phyloP scores from a whole-genome alignment of 352 stramenopile species.

The Globisporangium carolinianum region DNA sequence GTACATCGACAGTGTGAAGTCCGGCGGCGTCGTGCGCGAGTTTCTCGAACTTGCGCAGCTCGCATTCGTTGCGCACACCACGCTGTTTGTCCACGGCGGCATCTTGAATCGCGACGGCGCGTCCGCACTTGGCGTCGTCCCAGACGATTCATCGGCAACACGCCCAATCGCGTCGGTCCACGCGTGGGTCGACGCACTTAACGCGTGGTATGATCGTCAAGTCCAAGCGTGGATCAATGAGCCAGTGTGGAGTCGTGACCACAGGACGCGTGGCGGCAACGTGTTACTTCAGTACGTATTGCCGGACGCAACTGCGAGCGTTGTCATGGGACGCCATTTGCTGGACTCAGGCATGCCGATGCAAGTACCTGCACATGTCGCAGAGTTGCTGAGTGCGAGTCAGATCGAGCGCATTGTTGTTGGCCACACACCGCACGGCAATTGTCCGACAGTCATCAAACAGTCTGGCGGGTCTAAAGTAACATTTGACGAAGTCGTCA shows the following conservation, averaged over 20 bases:
- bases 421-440: conserved; percentile 90
- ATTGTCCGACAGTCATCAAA: conserved; percentile 84
- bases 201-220: conserved; percentile 72
- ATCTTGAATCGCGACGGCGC: conserved; percentile 51
- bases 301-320: conserved; percentile 45
- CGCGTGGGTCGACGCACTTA: conserved; percentile 73
- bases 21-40: conserved; percentile 73
- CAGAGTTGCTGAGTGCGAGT: conserved; percentile 46
- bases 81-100: conserved; percentile 91
- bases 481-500: conserved; percentile 76
- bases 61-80: conserved; percentile 73
- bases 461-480: conserved; percentile 14
- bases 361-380: conserved; percentile 32
- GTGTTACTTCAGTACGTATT: conserved; percentile 70
- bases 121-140: conserved; percentile 70
- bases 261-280: conserved; percentile 44
- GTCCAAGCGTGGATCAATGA: conserved; percentile 71
- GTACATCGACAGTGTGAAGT: conserved; percentile 63
- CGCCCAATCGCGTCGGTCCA: conserved; percentile 1
- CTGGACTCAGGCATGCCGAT: conserved; percentile 73
- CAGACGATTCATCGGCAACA: conserved; percentile 23
- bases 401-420: conserved; percentile 84
- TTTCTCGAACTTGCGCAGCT: conserved; percentile 81
- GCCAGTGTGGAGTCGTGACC: conserved; percentile 70
- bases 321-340: conserved; percentile 71